Percentiles rank a stretch among this genome's conserved stretches.
Conservation (phyloP, 2,329 filamentous ascomycete genomes). For the Torrubiellomyces zombiae region DNA sequence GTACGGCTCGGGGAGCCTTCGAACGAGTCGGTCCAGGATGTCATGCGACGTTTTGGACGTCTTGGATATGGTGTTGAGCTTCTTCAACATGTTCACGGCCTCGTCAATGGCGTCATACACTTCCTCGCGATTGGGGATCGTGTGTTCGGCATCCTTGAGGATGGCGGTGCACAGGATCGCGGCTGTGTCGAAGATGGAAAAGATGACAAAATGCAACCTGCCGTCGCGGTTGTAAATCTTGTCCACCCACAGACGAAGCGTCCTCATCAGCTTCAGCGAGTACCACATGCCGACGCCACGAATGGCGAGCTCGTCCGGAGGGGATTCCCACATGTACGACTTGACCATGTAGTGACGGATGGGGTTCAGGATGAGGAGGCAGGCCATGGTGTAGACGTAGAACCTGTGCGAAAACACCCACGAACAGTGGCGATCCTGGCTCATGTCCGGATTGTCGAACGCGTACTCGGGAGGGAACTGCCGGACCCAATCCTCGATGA, state of each 20-base stretch:
- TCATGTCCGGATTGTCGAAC: constrained; percentile 21
- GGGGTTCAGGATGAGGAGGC: constrained; percentile 28
- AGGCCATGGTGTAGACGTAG: constrained; percentile 25
- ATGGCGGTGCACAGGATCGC: constrained; percentile 31
- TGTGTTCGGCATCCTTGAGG: constrained; percentile 25
- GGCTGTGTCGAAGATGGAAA: constrained; percentile 32
- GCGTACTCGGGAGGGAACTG: constrained; percentile 24
- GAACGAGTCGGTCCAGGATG: constrained; percentile 14
- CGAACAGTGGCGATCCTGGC: constrained; percentile 19
- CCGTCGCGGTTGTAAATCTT: constrained; percentile 26
- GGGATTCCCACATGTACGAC: constrained; percentile 10
- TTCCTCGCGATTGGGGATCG: constrained; percentile 21
- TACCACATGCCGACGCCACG: constrained; percentile 23
- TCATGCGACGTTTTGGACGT: constrained; percentile 19
- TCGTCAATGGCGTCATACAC: constrained; percentile 20
- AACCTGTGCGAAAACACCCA: constrained; percentile 29
- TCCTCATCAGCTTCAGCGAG: constrained; percentile 22
- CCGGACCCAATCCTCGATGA: constrained; percentile 23
- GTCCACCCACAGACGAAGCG: constrained; percentile 23
- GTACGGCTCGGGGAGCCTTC: constrained; percentile 9
- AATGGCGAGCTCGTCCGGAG: constrained; percentile 16
- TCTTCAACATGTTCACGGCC: constrained; percentile 15
- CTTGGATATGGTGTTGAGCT: constrained; percentile 14
- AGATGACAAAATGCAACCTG: constrained; percentile 33
- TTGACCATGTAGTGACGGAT: constrained; percentile 28